Conservation (phyloP, 495 filamentous ascomycete species). For the Articulospora tetracladia region DNA sequence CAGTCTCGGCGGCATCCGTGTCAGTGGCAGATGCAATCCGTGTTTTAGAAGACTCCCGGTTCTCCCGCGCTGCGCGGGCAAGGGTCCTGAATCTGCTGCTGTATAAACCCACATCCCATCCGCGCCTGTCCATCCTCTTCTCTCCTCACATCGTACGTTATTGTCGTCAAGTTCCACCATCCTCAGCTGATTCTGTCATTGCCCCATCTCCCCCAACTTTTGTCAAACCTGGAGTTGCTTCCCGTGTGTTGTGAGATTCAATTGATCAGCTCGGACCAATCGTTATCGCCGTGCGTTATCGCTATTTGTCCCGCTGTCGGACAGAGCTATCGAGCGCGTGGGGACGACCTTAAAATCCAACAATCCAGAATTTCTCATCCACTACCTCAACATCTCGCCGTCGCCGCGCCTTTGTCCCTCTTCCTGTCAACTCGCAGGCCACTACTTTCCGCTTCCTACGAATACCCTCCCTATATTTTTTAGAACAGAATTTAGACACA, state of each 20-base stretch:
- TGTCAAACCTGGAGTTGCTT: background rate
- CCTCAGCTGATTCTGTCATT: background rate
- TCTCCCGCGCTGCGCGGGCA: background rate
- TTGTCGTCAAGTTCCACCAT: background rate
- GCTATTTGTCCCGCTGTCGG: background rate
- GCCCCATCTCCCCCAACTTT: background rate
- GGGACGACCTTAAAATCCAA: background rate
- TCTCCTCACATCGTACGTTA: background rate
- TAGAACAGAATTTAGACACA: background rate
- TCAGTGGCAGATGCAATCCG: background rate
- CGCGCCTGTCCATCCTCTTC: background rate
- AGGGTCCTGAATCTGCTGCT: background rate
- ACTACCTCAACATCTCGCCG: background rate
- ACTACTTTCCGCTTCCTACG: no score
- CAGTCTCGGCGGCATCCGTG: background rate
- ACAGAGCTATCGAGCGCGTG: background rate
- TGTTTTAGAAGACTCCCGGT: background rate
- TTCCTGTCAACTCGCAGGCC: background rate
- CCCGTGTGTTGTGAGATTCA: background rate
- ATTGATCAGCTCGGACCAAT: background rate
- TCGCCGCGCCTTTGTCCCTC: background rate
- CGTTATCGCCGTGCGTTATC: background rate
- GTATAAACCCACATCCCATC: background rate
- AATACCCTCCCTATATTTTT: background rate
- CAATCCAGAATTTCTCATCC: background rate